phyloP scores from a whole-genome alignment of 345 rosid species.

The Citrus cavaleriei region DNA sequence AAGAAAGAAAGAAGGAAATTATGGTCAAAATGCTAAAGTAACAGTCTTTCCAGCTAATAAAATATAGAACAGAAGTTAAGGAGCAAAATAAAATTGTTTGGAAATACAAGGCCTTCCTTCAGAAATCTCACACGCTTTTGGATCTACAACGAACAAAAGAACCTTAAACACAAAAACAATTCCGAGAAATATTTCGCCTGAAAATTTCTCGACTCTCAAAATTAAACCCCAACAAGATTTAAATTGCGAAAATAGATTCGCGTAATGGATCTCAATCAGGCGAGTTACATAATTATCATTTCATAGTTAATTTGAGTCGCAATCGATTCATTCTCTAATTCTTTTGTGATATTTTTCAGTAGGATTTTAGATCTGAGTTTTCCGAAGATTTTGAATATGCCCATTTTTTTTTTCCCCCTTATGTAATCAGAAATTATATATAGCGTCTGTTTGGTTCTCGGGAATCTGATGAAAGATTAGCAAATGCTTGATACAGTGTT shows the following conservation, averaged over 20 bases:
- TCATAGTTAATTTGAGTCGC: not conserved
- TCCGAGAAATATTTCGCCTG: not conserved
- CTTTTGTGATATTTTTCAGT: not conserved
- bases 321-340: not conserved
- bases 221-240: not conserved
- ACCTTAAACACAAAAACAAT: not conserved
- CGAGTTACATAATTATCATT: constrained; percentile 7
- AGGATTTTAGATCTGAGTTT: constrained; percentile 4
- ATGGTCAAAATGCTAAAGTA: not conserved
- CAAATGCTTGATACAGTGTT: not conserved
- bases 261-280: constrained; percentile 44
- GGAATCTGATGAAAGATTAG: not conserved
- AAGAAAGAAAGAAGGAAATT: too few species aligned
- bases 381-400: not conserved
- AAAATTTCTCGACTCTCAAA: not conserved
- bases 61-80: not conserved
- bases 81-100: not conserved
- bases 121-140: not conserved
- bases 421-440: not conserved
- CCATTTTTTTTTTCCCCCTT: not conserved
- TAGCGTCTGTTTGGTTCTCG: not conserved
- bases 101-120: not conserved
- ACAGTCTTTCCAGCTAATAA: not conserved
- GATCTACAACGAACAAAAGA: not conserved
- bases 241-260: not conserved